Evolutionary conservation across 805 yeast species (phyloP), one percentile per base, ranked within the genome.

Genomic region (Candida sithepensis): DNA sequence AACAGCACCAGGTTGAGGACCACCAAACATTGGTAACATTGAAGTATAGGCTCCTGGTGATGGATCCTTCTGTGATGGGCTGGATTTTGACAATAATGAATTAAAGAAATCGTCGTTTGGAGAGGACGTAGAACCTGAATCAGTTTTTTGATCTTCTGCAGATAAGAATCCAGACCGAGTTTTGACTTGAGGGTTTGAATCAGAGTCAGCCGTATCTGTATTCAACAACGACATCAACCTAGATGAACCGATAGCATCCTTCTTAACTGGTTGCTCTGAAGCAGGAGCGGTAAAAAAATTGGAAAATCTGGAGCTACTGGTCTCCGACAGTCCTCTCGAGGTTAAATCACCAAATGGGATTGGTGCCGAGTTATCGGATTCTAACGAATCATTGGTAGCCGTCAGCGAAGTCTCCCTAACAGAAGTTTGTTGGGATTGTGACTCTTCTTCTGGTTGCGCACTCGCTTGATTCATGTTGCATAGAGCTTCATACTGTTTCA

Each of bases 61-160:
- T 6, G 13, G 16, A 14, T 18, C 32, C 26, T 14, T 43, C 41
- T 5, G 34, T n/a, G 12, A 34, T 19, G 37, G 41, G 42, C 38
- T 28, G 39, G 41, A 12, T 49, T 72, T 74, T 37, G 70, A 66
- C 52, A 78, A 59, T 46, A 78, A 61, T 4, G 81, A 71, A 64
- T 72, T 67, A 55, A 78, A 74, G 50, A 78, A 78, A 49, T 75
- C 79, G 52, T 63, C 61, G 19, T 53, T 55, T 18, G 48, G 19
- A 28, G 39, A 3, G 4, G 12, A 8, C 21, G 18, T 12, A 20
- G 40, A 39, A n/a, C 34, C 14, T 7, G 34, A 6, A 9, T n/a
- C 30, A 23, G 22, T 40, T 36, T 10, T 39, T 28, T 38, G 28
- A 14, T 34, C 10, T 34, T 34, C 21, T 16, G 18, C 16, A n/a